Conservation (phyloP, 208 protist genomes). For the Herpetomonas tarakana region DNA sequence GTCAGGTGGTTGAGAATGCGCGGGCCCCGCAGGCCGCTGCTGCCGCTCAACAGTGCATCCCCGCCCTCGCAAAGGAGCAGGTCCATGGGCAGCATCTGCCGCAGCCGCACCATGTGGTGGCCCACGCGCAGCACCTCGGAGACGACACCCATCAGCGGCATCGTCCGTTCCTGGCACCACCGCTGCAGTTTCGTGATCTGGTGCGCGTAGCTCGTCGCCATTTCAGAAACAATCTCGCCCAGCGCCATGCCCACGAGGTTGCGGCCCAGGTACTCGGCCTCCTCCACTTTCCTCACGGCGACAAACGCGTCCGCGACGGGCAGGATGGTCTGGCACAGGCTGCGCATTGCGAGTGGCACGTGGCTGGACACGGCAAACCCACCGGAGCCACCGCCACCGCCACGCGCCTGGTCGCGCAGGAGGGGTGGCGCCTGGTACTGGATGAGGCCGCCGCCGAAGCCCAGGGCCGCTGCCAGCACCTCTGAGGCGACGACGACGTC, state of each 20-base stretch:
- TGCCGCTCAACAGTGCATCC: not conserved
- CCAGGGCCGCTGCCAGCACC: constrained; percentile 63
- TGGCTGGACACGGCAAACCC: constrained; percentile 56
- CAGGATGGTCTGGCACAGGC: constrained; percentile 63
- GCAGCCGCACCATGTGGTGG: constrained; percentile 78
- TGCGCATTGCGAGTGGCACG: constrained; percentile 64
- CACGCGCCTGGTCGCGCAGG: too few species aligned
- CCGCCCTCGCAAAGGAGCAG: constrained; percentile 27
- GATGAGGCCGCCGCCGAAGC: constrained; percentile 53
- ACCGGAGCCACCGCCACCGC: not conserved
- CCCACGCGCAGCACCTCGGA: constrained; percentile 80
- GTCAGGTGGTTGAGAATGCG: constrained; percentile 78
- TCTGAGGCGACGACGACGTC: constrained; percentile 62
- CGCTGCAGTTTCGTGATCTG: constrained; percentile 69
- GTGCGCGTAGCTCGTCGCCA: constrained; percentile 79
- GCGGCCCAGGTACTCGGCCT: constrained; percentile 60
- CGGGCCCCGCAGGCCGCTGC: constrained; percentile 38
- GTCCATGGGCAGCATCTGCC: constrained; percentile 78
- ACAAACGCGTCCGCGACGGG: constrained; percentile 81
- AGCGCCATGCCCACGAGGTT: constrained; percentile 85
- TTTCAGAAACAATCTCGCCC: constrained; percentile 75
- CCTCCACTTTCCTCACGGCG: constrained; percentile 56
- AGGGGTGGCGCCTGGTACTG: constrained; percentile 6
- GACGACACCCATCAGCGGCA: constrained; percentile 83
- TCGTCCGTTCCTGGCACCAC: constrained; percentile 46